Conservation (phyloP, 306 rosid genomes). For the Dryas octopetala region DNA sequence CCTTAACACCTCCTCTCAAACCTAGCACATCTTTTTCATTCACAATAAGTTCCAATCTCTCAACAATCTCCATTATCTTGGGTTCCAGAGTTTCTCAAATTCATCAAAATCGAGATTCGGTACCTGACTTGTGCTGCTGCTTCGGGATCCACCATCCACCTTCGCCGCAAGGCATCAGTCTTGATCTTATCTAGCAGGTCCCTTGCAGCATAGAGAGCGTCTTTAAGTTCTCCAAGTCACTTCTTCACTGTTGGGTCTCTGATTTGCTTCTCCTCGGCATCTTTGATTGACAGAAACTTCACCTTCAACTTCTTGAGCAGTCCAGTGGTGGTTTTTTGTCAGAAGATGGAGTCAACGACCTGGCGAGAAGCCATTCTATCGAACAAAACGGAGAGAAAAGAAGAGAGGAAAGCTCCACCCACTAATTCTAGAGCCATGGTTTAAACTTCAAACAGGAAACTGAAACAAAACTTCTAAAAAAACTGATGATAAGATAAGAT, state of each 20-base stretch:
- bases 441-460: too few relatives aligned
- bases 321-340: background rate
- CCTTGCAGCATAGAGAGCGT: slow-evolving; percentile 4
- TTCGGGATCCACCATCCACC: background rate
- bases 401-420: too few relatives aligned
- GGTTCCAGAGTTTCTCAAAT: background rate
- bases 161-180: slow-evolving; percentile 15
- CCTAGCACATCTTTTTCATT: background rate
- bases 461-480: too few relatives aligned
- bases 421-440: too few relatives aligned
- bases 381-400: too few relatives aligned
- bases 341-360: too few relatives aligned
- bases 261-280: slow-evolving; percentile 40
- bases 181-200: slow-evolving; percentile 38
- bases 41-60: background rate
- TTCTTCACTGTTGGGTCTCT: slow-evolving; percentile 8
- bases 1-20: background rate
- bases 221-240: slow-evolving; percentile 8
- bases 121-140: background rate
- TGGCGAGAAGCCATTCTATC: too few relatives aligned
- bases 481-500: too few relatives aligned
- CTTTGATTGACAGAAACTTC: slow-evolving; percentile 20
- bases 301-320: slow-evolving; percentile 11
- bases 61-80: background rate
- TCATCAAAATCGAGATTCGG: background rate